A percentile compares a stretch with the other conserved stretches of the same genome.
phyloP scores from a whole-genome alignment of 805 yeast genomes.

The Lipomyces yamanashiensis region DNA sequence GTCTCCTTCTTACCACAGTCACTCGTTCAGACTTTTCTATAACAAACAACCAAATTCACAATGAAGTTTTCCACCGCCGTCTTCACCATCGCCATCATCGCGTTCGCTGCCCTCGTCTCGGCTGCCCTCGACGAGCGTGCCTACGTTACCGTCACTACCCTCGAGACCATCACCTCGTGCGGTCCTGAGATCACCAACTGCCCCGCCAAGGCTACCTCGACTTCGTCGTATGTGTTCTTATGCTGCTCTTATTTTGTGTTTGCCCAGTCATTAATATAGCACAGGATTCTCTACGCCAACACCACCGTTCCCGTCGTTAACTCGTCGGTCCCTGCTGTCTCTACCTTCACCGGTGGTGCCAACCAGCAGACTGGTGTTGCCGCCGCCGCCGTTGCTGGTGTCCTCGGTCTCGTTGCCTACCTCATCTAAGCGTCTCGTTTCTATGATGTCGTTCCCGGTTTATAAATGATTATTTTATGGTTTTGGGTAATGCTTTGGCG shows the following conservation, averaged over 20 bases:
- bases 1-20: slow-evolving; percentile 26
- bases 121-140: slow-evolving; percentile 36
- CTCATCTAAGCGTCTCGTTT: slow-evolving; percentile 30
- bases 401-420: slow-evolving; percentile 40
- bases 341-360: slow-evolving; percentile 38
- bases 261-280: neutral
- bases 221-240: slow-evolving; percentile 20
- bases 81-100: slow-evolving; percentile 24
- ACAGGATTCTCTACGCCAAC: slow-evolving; percentile 24
- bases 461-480: neutral
- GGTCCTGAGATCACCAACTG: slow-evolving; percentile 54
- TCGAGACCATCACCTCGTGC: slow-evolving; percentile 56
- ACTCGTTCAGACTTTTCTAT: slow-evolving; percentile 21
- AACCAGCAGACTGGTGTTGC: slow-evolving; percentile 29
- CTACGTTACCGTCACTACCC: slow-evolving; percentile 45
- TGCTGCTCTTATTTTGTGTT: neutral
- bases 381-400: slow-evolving; percentile 37
- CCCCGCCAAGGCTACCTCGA: slow-evolving; percentile 43
- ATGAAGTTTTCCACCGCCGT: slow-evolving; percentile 38
- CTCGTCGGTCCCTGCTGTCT: slow-evolving; percentile 37
- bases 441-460: neutral
- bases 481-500: slow-evolving; percentile 9
- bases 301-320: slow-evolving; percentile 32
- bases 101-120: slow-evolving; percentile 29
- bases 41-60: slow-evolving; percentile 7